Conservation (phyloP, 2,329 filamentous ascomycete species). For the Pseudopyricularia javanii region DNA sequence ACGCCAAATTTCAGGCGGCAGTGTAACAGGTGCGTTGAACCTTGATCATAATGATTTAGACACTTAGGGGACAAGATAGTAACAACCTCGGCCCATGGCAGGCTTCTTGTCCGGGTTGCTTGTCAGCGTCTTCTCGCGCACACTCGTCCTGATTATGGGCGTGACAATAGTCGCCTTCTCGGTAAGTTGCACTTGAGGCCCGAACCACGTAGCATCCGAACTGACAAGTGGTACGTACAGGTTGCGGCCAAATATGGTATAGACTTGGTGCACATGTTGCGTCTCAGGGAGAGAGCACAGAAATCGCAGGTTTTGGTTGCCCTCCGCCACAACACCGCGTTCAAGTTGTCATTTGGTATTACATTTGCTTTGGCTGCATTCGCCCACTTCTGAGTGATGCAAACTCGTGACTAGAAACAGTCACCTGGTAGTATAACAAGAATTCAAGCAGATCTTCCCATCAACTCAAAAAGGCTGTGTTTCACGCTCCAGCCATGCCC, state of each 20-base stretch:
- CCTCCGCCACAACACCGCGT: slow-evolving; percentile 45
- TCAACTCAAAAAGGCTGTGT: slow-evolving; percentile 48
- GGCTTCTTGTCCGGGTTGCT: slow-evolving; percentile 53
- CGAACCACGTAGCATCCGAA: background rate
- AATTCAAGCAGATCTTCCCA: background rate
- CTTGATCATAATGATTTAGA: background rate
- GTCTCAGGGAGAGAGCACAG: slow-evolving; percentile 21
- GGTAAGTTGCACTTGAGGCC: slow-evolving; percentile 25
- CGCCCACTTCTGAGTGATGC: slow-evolving; percentile 25
- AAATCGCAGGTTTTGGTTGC: slow-evolving; percentile 30
- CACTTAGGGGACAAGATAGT: background rate
- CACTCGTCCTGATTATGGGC: slow-evolving; percentile 55
- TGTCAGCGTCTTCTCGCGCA: slow-evolving; percentile 58
- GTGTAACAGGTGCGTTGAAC: slow-evolving; percentile 17
- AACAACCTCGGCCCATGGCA: slow-evolving; percentile 12
- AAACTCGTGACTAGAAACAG: background rate
- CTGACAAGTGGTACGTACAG: slow-evolving; percentile 12
- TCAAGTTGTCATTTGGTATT: slow-evolving; percentile 58
- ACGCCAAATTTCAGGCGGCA: slow-evolving; percentile 40
- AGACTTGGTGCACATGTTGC: slow-evolving; percentile 22
- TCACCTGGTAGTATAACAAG: background rate
- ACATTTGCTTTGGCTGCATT: slow-evolving; percentile 63
- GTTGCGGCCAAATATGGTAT: slow-evolving; percentile 30
- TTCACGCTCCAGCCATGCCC: slow-evolving; percentile 77
- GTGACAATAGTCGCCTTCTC: slow-evolving; percentile 51